phyloP scores from a whole-genome alignment of 2,329 filamentous ascomycete species.

The Talaromyces sp. region DNA sequence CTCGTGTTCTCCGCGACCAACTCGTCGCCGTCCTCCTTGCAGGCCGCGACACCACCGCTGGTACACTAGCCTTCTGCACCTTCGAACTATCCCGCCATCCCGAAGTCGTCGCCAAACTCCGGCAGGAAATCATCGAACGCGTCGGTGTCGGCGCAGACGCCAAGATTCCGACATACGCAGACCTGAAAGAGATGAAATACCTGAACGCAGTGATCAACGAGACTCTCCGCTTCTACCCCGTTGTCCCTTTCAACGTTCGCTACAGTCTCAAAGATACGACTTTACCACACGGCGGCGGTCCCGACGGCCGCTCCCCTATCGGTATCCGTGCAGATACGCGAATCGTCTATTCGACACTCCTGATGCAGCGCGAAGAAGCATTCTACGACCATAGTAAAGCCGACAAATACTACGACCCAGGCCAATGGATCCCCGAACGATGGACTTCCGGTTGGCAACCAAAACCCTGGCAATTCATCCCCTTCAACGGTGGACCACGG shows the following conservation, averaged over 20 bases:
- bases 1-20: constrained; percentile 70
- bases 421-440: constrained; percentile 47
- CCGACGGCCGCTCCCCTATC: constrained; percentile 42
- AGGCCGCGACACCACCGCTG: constrained; percentile 77
- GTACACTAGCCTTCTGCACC: constrained; percentile 71
- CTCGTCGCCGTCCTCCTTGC: constrained; percentile 77
- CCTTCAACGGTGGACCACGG: constrained; percentile 50
- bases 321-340: constrained; percentile 45
- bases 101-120: constrained; percentile 57
- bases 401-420: constrained; percentile 36
- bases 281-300: constrained; percentile 60
- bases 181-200: constrained; percentile 86
- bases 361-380: constrained; percentile 49
- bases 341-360: constrained; percentile 48
- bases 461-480: constrained; percentile 51
- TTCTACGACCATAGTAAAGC: constrained; percentile 41
- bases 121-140: constrained; percentile 67
- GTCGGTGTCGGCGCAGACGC: constrained; percentile 58
- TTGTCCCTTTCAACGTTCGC: constrained; percentile 74
- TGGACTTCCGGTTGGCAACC: constrained; percentile 49
- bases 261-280: constrained; percentile 67
- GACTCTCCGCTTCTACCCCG: constrained; percentile 69
- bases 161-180: constrained; percentile 58
- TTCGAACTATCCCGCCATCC: constrained; percentile 75
- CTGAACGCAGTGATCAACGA: constrained; percentile 68